Evolutionary conservation across 345 rosid genomes (phyloP).

Genomic region (Toxicodendron radicans): DNA sequence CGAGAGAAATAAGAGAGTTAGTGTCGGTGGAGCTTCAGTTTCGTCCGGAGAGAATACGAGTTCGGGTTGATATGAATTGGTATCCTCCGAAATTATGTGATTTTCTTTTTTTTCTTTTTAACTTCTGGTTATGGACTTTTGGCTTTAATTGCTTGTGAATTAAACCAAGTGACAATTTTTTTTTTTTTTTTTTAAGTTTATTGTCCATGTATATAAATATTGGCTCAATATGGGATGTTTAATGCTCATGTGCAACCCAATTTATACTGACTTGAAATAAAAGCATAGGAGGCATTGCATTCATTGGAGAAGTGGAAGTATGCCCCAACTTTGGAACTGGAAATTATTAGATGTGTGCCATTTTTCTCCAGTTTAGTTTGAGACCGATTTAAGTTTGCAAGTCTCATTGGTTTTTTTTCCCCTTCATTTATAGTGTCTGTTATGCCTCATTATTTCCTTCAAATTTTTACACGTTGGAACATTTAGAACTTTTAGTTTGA

Average conservation of each 20-base stretch:
- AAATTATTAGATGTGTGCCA: not conserved
- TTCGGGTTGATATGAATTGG: conserved; percentile 26
- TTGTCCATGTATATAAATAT: too few relatives aligned
- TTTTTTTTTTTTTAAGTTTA: not conserved
- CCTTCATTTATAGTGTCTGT: not conserved
- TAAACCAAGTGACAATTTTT: conserved; percentile 9
- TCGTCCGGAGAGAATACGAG: conserved; percentile 28
- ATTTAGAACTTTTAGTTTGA: not conserved
- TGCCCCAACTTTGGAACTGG: not conserved
- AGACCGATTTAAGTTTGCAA: not conserved
- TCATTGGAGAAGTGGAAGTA: not conserved
- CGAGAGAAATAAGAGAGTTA: conserved; percentile 45
- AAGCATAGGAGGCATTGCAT: not conserved
- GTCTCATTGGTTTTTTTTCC: not conserved
- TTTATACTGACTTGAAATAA: not conserved
- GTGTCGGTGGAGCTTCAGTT: conserved; percentile 32
- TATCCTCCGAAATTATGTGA: not conserved
- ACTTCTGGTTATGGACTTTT: conserved; percentile 11
- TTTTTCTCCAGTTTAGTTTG: not conserved
- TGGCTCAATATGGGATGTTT: not conserved
- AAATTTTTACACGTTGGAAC: not conserved
- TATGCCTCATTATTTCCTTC: not conserved
- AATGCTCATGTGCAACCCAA: conserved; percentile 4
- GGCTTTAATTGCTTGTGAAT: conserved; percentile 19
- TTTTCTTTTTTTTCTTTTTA: not conserved